Percentiles rank a stretch among this genome's conserved stretches.
These are phyloP conservation scores for Globisporangium orthogonon DNA, from an alignment of 352 stramenopile genomes.

Conservation along the genomic window DNA sequence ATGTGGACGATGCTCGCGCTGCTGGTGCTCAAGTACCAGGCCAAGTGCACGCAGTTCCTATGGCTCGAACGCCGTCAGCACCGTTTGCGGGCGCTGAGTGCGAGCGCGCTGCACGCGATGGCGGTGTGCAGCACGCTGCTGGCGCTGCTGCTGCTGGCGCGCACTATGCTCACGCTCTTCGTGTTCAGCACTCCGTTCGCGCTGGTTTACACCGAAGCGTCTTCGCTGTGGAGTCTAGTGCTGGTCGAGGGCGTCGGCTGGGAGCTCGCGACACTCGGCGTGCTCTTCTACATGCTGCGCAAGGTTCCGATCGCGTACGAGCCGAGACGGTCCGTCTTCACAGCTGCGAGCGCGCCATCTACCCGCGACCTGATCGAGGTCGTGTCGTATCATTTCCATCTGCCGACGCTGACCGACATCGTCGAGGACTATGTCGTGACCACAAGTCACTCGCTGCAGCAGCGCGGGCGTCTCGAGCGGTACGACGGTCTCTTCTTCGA, in stretches of 20 bases:
- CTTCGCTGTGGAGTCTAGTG: not conserved
- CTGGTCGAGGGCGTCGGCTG: constrained; percentile 9
- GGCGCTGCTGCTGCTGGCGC: constrained; percentile 3
- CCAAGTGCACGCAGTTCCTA: constrained; percentile 10
- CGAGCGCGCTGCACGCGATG: constrained; percentile 5
- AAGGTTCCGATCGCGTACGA: constrained; percentile 10
- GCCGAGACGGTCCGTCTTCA: not conserved
- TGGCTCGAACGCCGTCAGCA: constrained; percentile 9
- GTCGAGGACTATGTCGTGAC: constrained; percentile 9
- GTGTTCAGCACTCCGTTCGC: not conserved
- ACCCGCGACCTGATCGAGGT: not conserved
- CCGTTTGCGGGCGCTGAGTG: constrained; percentile 5
- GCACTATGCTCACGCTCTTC: not conserved
- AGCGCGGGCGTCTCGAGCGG: constrained; percentile 5
- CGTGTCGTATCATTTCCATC: constrained; percentile 1
- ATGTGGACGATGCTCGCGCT: constrained; percentile 10
- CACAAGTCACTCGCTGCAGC: constrained; percentile 10
- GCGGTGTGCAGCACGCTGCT: constrained; percentile 7
- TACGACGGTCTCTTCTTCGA: constrained; percentile 10
- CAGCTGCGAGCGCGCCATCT: not conserved
- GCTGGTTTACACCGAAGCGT: not conserved
- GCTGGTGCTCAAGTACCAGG: constrained; percentile 15
- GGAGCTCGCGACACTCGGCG: constrained; percentile 4
- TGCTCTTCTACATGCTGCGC: constrained; percentile 5
- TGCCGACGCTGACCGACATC: constrained; percentile 7